Evolutionary conservation across 2,329 filamentous ascomycete genomes (phyloP), one percentile per base, ranked within the genome.

Genomic region (Colletotrichum spaethianum): DNA sequence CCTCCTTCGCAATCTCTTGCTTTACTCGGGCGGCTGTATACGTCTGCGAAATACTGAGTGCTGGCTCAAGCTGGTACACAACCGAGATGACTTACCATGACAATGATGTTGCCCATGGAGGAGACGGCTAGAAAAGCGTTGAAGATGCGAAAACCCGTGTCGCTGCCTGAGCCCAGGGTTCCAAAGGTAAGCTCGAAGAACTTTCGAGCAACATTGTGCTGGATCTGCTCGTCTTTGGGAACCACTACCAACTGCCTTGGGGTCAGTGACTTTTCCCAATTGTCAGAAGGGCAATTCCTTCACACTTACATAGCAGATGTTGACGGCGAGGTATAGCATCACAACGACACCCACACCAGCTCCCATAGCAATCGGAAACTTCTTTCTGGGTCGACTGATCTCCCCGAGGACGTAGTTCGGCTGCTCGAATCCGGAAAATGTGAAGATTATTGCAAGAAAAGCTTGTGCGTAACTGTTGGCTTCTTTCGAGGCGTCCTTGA

Each of bases 1-100:
- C 69, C 52, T 89, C 86, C 75, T 90, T 90, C 9, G 88, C 89
- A 53, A 91, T 89, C 75, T 91, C 88, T 75, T 90, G 88, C 76
- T 90, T 90, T 23, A 90, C 85, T 72, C 87, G 82, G 3, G 87
- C 83, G 9, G 86, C 84, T 0, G 87, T 88, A 74, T 88, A 91
- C 0, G 88, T 90, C 73, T 74, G 40, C 8, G 26, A 2, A 14
- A 4, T 18, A n/a, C 23, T 72, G 4, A 72, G 65, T 23, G 3
- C 20, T 20, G 26, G 3, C 12, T 8, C n/a, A 3, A 36, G 5
- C 4, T 14, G n/a, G 26, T 36, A 23, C 11, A 16, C 16, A 33
- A 26, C 12, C 12, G 18, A 23, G 18, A 40, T 20, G 42, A 44
- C 63, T 36, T 64, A 75, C 74, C 79, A 87, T 88, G 26, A 87